phyloP scores from a whole-genome alignment of 2,329 filamentous ascomycete species.

The Periconia sp. region DNA sequence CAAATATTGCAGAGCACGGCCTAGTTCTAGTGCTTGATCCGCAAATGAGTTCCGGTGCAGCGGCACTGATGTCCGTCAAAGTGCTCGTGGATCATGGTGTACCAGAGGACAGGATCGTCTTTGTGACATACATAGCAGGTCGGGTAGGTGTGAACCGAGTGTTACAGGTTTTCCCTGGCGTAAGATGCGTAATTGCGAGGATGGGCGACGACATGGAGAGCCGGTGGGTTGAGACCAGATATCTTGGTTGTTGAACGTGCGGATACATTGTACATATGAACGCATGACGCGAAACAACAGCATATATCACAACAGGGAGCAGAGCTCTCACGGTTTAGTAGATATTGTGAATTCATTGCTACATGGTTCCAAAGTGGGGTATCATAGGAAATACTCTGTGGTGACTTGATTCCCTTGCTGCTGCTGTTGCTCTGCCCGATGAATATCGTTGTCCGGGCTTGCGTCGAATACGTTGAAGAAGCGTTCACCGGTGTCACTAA shows the following conservation, averaged over 20 bases:
- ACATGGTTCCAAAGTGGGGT: slow-evolving; percentile 11
- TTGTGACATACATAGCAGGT: slow-evolving; percentile 91
- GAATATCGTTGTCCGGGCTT: slow-evolving; percentile 89
- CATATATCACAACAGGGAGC: not conserved
- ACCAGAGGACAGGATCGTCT: slow-evolving; percentile 77
- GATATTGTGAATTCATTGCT: not conserved
- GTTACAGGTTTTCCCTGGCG: slow-evolving; percentile 83
- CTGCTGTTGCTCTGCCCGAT: slow-evolving; percentile 78
- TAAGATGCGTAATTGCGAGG: slow-evolving; percentile 82
- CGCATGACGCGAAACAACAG: not conserved
- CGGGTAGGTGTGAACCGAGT: slow-evolving; percentile 80
- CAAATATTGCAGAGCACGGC: slow-evolving; percentile 72
- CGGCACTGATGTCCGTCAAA: slow-evolving; percentile 88
- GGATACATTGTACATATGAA: not conserved
- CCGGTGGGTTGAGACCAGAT: slow-evolving; percentile 86
- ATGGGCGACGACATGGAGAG: slow-evolving; percentile 80
- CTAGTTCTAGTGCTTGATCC: slow-evolving; percentile 86
- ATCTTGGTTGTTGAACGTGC: slow-evolving; percentile 73
- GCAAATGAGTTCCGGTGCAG: slow-evolving; percentile 91
- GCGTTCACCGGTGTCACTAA: slow-evolving; percentile 86
- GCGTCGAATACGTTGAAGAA: slow-evolving; percentile 99
- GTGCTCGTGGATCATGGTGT: slow-evolving; percentile 96
- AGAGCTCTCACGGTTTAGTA: not conserved
- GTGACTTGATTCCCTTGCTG: slow-evolving; percentile 72
- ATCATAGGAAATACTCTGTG: slow-evolving; percentile 69